Conservation (phyloP, 1,139 yeast species). For the Taphrina communis region DNA sequence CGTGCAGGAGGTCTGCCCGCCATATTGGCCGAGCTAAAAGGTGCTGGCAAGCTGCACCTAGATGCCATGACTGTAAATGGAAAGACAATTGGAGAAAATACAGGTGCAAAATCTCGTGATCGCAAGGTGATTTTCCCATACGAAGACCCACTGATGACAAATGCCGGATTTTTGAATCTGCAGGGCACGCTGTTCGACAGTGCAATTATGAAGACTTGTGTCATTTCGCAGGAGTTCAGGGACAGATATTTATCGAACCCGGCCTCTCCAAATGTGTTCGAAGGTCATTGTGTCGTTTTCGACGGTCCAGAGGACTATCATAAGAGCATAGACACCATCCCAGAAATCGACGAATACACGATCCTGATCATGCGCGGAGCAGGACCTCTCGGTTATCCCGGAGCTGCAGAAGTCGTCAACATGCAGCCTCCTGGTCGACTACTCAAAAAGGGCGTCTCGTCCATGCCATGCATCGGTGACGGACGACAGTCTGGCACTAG, state of each 20-base stretch:
- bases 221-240: slow-evolving; percentile 46
- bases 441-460: slow-evolving; percentile 44
- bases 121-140: slow-evolving; percentile 45
- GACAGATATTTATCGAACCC: slow-evolving; percentile 46
- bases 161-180: slow-evolving; percentile 48
- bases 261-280: slow-evolving; percentile 46
- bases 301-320: slow-evolving; percentile 48
- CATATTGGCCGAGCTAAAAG: slow-evolving; percentile 46
- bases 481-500: slow-evolving; percentile 48
- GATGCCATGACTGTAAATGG: slow-evolving; percentile 47
- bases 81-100: slow-evolving; percentile 46
- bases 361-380: slow-evolving; percentile 47
- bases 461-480: slow-evolving; percentile 48
- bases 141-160: slow-evolving; percentile 43
- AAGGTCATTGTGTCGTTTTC: slow-evolving; percentile 47
- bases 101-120: slow-evolving; percentile 43
- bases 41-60: slow-evolving; percentile 43
- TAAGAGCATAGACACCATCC: slow-evolving; percentile 43
- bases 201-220: slow-evolving; percentile 49
- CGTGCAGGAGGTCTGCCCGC: slow-evolving; percentile 48
- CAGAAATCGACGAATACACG: slow-evolving; percentile 45
- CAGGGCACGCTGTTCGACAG: slow-evolving; percentile 47
- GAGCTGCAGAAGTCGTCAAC: slow-evolving; percentile 48
- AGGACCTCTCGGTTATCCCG: slow-evolving; percentile 48
- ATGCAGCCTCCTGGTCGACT: slow-evolving; percentile 48